Evolutionary conservation across 495 filamentous ascomycete species (phyloP), one percentile per base, ranked within the genome.

Genomic region (Podospora didyma): DNA sequence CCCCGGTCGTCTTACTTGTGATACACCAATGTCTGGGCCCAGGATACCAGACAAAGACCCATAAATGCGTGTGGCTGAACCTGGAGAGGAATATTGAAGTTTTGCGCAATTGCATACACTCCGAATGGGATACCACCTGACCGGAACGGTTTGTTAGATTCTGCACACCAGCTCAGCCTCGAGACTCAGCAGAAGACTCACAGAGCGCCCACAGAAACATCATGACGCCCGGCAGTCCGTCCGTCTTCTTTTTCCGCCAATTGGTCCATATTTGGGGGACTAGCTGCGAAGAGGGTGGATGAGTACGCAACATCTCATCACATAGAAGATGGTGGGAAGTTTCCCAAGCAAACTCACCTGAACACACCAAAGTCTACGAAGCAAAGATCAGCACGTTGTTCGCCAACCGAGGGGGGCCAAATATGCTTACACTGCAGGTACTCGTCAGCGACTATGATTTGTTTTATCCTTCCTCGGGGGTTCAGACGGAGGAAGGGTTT

Each of bases 1-100:
- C 16, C 19, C 19, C 45, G 10, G 47, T 10, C 2, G 35, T 16
- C 78, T 56, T 73, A 88, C 82, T 80, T 74, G 20, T 79, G 71
- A 58, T 90, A 91, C 22, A 82, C 67, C 56, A 89, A 58, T 9
- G 79, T 78, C 68, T 91, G 88, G 1, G 74, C 79, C 86, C 85
- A 91, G 50, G 78, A 79, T 7, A 90, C 69, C 2, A 89, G 70
- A 22, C 84, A 82, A 16, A 90, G 78, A 12, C 73, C 68, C 57
- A 82, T 79, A 60, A 91, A 90, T 3, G 81, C 72, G 62, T 90
- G 87, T 7, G 88, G 86, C 69, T 92, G 88, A 9, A 90, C 76
- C 54, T 90, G 87, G 14, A 91, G 68, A 0, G 87, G 85, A 37
- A 89, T 77, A 65, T 90, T 92, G 71, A 92, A 88, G 57, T 85